Evolutionary conservation across 345 rosid genomes (phyloP).

Genomic region (Turnera subulata): DNA sequence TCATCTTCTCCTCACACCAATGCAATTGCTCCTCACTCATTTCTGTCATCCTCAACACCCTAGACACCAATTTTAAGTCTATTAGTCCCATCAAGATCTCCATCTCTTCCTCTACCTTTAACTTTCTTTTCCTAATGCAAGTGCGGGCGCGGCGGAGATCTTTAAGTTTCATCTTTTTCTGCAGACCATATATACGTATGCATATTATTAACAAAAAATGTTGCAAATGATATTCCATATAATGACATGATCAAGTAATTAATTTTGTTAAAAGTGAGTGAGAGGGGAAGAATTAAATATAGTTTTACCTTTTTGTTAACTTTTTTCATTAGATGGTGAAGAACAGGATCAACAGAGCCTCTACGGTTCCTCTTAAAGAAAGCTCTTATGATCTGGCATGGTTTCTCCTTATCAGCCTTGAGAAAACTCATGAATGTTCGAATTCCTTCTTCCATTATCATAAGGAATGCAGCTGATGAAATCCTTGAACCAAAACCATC

Average conservation of each 20-base stretch:
- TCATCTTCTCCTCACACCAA: slow-evolving; percentile 98
- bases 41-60: slow-evolving; percentile 76
- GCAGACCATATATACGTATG: slow-evolving; percentile 16
- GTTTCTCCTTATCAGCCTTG: slow-evolving; percentile 75
- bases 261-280: too few relatives aligned
- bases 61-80: slow-evolving; percentile 85
- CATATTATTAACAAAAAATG: too few relatives aligned
- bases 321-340: slow-evolving; percentile 74
- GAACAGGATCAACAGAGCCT: slow-evolving; percentile 77
- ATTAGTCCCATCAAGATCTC: slow-evolving; percentile 85
- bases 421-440: slow-evolving; percentile 91
- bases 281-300: too few relatives aligned
- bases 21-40: slow-evolving; percentile 72
- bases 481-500: slow-evolving; percentile 65
- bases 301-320: slow-evolving; percentile 71
- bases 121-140: slow-evolving; percentile 68
- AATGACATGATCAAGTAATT: too few relatives aligned
- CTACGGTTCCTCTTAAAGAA: slow-evolving; percentile 62
- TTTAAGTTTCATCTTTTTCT: slow-evolving; percentile 83
- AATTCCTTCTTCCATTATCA: slow-evolving; percentile 93
- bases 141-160: slow-evolving; percentile 60
- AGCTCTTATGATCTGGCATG: slow-evolving; percentile 62
- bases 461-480: slow-evolving; percentile 67
- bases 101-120: slow-evolving; percentile 73
- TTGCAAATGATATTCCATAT: too few relatives aligned